Evolutionary conservation across 768 basidiomycete genomes (phyloP).

Genomic region (Hysterangium stoloniferum): DNA sequence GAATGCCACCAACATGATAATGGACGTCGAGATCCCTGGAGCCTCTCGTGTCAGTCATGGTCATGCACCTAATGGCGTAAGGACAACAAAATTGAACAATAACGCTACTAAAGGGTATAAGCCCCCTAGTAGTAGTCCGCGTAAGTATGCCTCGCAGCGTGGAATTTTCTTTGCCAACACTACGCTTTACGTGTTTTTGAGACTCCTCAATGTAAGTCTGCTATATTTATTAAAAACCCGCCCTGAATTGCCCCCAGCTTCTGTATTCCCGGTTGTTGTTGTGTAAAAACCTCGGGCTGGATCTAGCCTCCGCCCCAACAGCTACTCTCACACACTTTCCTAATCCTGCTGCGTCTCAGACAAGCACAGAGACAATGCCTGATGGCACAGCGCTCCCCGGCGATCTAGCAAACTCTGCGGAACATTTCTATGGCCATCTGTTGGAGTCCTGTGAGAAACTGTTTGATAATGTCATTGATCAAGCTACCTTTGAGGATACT

Average conservation of each 20-base stretch:
- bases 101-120: slow-evolving; percentile 2
- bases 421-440: slow-evolving; percentile 74
- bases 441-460: slow-evolving; percentile 83
- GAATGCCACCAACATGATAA: no score
- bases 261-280: slow-evolving; percentile 72
- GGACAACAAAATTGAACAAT: background rate
- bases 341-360: slow-evolving; percentile 31
- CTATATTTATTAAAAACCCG: background rate
- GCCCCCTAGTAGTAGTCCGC: slow-evolving; percentile 1
- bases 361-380: slow-evolving; percentile 23
- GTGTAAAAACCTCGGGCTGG: slow-evolving; percentile 65
- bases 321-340: slow-evolving; percentile 2
- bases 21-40: background rate
- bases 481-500: slow-evolving; percentile 81
- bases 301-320: slow-evolving; percentile 25
- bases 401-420: slow-evolving; percentile 34
- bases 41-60: background rate
- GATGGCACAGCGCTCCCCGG: background rate
- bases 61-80: background rate
- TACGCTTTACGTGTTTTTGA: slow-evolving; percentile 75
- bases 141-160: slow-evolving; percentile 8
- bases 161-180: slow-evolving; percentile 82
- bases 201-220: slow-evolving; percentile 71
- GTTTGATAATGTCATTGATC: slow-evolving; percentile 91
- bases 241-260: slow-evolving; percentile 41